Conservation (phyloP, 208 protist species). For the Crithidia bombi region DNA sequence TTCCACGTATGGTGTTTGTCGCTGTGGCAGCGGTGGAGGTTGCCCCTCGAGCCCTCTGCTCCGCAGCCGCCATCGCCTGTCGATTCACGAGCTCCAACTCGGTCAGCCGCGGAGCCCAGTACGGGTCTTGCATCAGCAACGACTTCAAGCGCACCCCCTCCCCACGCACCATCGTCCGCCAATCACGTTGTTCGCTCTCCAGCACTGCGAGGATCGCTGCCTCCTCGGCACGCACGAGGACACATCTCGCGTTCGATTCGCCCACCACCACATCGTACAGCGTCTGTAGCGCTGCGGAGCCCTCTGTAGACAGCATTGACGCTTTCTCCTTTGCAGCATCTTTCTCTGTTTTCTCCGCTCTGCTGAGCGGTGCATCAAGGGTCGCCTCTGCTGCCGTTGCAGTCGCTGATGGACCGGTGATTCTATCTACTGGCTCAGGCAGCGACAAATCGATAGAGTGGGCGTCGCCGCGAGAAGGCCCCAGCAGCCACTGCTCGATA, state of each 20-base stretch:
- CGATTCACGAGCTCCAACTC: conserved; percentile 30
- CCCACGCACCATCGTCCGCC: conserved; percentile 24
- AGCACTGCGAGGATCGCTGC: conserved; percentile 19
- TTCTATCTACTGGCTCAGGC: not conserved
- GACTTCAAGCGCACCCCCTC: conserved; percentile 28
- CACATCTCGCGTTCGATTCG: conserved; percentile 10
- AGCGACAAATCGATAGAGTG: not conserved
- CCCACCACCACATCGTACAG: not conserved
- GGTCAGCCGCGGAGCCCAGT: conserved; percentile 31
- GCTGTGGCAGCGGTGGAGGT: not conserved
- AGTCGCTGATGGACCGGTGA: no score
- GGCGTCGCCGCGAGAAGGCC: no score
- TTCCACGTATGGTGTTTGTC: no score
- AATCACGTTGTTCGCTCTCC: conserved; percentile 26
- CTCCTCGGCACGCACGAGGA: conserved; percentile 24
- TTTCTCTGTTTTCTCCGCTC: not conserved
- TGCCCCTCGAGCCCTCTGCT: not conserved
- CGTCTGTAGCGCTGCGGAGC: not conserved
- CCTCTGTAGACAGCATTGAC: not conserved
- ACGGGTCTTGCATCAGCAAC: conserved; percentile 34
- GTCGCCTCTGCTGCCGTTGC: not conserved
- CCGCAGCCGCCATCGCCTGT: conserved; percentile 13
- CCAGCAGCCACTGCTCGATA: conserved; percentile 1
- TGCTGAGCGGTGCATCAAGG: not conserved
- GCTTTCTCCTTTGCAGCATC: not conserved